Evolutionary conservation across 148 eudicot genomes (phyloP).

Genomic region (Hydrangea macrophylla): DNA sequence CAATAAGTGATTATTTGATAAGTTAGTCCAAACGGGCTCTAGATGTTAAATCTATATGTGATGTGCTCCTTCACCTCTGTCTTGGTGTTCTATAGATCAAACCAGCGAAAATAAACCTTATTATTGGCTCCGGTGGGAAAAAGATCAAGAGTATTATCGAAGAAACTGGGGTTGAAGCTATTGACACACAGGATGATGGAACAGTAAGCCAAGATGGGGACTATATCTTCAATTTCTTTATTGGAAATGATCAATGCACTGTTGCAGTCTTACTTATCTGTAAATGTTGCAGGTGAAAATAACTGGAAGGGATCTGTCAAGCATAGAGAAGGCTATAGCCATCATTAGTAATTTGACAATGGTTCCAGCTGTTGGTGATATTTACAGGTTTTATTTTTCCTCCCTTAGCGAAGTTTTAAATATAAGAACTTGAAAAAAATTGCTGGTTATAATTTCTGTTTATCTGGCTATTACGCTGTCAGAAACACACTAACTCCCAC

Average conservation of each 20-base stretch:
- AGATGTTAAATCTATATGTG: too few species aligned
- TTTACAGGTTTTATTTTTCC: constrained; percentile 54
- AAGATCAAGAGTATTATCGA: constrained; percentile 92
- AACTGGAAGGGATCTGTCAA: constrained; percentile 56
- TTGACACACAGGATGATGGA: constrained; percentile 89
- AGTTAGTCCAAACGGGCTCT: too few species aligned
- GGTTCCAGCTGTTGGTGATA: constrained; percentile 88
- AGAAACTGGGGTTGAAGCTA: constrained; percentile 84
- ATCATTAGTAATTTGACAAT: constrained; percentile 72
- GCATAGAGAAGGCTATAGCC: constrained; percentile 79
- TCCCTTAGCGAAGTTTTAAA: neutral
- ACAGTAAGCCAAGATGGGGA: constrained; percentile 42
- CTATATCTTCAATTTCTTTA: constrained; percentile 11
- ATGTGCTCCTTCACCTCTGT: neutral
- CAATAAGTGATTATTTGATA: too few species aligned
- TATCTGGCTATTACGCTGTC: neutral
- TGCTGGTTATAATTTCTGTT: constrained; percentile 1
- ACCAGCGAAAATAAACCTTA: constrained; percentile 66
- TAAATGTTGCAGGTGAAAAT: constrained; percentile 66
- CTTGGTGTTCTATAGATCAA: constrained; percentile 46
- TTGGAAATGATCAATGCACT: neutral
- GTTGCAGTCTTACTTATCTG: constrained; percentile 7
- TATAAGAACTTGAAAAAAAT: neutral
- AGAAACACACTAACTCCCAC: neutral
- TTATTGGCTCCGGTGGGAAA: constrained; percentile 97